Evolutionary conservation across 2,329 filamentous ascomycete species (phyloP), one percentile per base, ranked within the genome.

Genomic region (Nemania sp.): DNA sequence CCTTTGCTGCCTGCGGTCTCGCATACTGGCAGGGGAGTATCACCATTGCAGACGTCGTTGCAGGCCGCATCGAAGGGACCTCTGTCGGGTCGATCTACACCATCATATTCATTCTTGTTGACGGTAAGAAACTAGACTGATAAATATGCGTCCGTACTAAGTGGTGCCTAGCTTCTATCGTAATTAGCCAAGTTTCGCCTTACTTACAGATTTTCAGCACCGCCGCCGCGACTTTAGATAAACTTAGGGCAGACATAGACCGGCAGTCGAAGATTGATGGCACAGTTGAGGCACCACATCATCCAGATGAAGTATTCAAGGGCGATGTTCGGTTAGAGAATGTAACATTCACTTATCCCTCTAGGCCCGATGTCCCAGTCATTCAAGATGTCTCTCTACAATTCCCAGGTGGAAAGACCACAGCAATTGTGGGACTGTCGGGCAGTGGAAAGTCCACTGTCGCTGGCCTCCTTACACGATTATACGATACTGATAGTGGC

Each of bases 21-120:
- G 89, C 89, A 0, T 91, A 90, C 73, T 92, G 88, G 87, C 86
- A 90, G 76, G 89, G 89, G 52, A 88, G 86, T 70, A 69, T 68
- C 66, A 76, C 64, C 53, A 84, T 85, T 71, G 80, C 81, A 18
- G 76, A 79, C 6, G 76, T 81, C 1, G 77, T 81, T 7, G 76
- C 77, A 3, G 79, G 79, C 3, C 75, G 77, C 24, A 74, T 74
- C 0, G 69, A 75, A 27, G 78, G 77, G 20, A 75, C 79, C 4
- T 81, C 81, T 0, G 80, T 85, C 8, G 83, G 84, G 43, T 77
- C 80, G n/a, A 82, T 89, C 18, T 90, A 90, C 71, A 89, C 88
- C 0, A 88, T 90, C 32, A 87, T 90, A 13, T 88, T 90, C 61
- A 80, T 91, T 32, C 86, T 90, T 11, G 82, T 90, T 1, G 89